These are phyloP conservation scores for Termitomyces sp. DNA, from an alignment of 768 basidiomycete species.

Conservation along the genomic window DNA sequence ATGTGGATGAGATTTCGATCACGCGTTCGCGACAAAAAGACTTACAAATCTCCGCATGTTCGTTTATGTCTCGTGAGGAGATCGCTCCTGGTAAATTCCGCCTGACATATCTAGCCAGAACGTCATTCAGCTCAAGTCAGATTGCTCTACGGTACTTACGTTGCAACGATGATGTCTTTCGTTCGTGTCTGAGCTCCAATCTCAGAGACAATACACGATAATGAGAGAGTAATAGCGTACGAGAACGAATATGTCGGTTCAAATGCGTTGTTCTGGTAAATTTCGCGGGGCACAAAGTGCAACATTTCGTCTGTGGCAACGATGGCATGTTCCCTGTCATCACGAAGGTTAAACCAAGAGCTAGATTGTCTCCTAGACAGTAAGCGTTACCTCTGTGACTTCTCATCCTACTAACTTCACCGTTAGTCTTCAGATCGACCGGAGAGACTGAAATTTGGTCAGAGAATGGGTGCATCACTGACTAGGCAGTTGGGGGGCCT, in stretches of 20 bases:
- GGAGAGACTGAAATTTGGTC: slow-evolving; percentile 22
- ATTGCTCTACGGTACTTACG: slow-evolving; percentile 28
- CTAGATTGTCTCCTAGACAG: neutral
- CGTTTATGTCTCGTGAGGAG: slow-evolving; percentile 67
- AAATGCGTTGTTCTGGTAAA: slow-evolving; percentile 73
- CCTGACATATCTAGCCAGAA: slow-evolving; percentile 47
- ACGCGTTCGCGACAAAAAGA: slow-evolving; percentile 3
- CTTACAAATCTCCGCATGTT: slow-evolving; percentile 66
- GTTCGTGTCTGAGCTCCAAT: slow-evolving; percentile 47
- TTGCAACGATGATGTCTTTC: slow-evolving; percentile 62
- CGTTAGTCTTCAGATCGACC: slow-evolving; percentile 35
- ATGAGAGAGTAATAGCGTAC: slow-evolving; percentile 32
- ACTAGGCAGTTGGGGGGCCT: neutral
- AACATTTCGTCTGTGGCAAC: slow-evolving; percentile 69
- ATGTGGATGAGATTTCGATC: neutral
- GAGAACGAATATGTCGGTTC: slow-evolving; percentile 67
- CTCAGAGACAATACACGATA: neutral
- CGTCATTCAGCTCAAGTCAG: slow-evolving; percentile 1
- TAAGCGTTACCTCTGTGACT: slow-evolving; percentile 30
- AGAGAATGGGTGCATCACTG: slow-evolving; percentile 20
- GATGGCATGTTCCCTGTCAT: slow-evolving; percentile 58
- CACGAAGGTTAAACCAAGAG: neutral
- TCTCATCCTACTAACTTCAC: slow-evolving; percentile 37
- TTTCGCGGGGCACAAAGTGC: slow-evolving; percentile 64
- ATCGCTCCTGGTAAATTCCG: slow-evolving; percentile 72